Evolutionary conservation across 371 early-diverging fungal species (phyloP).

Genomic region (Mortierella sp.): DNA sequence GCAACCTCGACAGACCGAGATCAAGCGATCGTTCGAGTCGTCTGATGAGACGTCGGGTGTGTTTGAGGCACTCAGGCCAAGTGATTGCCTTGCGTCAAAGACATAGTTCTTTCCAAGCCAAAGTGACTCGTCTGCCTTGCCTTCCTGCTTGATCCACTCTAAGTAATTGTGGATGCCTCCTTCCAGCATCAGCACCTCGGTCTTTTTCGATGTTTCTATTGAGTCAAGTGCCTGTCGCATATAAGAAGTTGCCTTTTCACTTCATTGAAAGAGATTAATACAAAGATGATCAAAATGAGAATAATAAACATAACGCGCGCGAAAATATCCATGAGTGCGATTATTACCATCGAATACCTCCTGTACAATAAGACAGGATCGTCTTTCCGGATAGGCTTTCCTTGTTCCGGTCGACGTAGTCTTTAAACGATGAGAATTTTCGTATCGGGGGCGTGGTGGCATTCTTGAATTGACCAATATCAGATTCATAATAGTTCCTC

Average conservation of each 20-base stretch:
- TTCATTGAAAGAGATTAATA: conserved; percentile 17
- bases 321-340: too few relatives aligned
- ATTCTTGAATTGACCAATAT: conserved; percentile 70
- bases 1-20: conserved; percentile 33
- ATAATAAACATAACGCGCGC: too few relatives aligned
- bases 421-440: conserved; percentile 72
- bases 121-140: conserved; percentile 38
- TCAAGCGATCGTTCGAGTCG: conserved; percentile 3
- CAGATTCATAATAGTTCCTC: conserved; percentile 77
- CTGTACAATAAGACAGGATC: conserved; percentile 79
- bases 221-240: conserved; percentile 60
- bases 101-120: conserved; percentile 80
- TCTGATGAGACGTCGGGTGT: neutral
- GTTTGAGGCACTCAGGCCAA: conserved; percentile 25
- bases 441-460: conserved; percentile 74
- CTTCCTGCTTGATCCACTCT: conserved; percentile 70
- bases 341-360: conserved; percentile 64
- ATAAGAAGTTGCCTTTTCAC: conserved; percentile 77
- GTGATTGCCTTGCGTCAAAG: conserved; percentile 75
- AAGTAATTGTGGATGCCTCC: conserved; percentile 83
- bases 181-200: conserved; percentile 72
- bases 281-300: neutral
- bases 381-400: conserved; percentile 60
- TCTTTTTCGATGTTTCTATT: conserved; percentile 12
- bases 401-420: conserved; percentile 66